Conservation (phyloP, 2,329 filamentous ascomycete species). For the Neonectria faginata region DNA sequence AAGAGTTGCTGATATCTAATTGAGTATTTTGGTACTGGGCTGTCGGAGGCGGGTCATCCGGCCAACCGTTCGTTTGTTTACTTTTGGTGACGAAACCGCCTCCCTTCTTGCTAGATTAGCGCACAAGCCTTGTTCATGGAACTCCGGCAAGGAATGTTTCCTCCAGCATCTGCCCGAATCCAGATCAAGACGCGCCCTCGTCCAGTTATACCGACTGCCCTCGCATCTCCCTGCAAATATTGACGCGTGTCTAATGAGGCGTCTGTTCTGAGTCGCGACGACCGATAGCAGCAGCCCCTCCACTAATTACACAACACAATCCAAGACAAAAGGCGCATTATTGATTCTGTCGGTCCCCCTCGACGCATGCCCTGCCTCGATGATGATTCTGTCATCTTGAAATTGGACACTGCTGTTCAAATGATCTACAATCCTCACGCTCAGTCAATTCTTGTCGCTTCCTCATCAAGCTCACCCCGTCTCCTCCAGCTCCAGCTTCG, state of each 20-base stretch:
- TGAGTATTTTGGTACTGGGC: neutral
- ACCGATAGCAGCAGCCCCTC: neutral
- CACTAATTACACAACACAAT: neutral
- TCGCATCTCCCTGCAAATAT: neutral
- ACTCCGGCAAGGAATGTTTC: conserved; percentile 1
- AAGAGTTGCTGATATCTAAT: neutral
- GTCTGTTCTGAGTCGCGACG: neutral
- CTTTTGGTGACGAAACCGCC: conserved; percentile 13
- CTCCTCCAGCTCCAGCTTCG: neutral
- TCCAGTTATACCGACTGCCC: neutral
- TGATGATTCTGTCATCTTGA: conserved; percentile 6
- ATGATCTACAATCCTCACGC: neutral
- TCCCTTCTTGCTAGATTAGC: conserved; percentile 6
- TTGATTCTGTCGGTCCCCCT: neutral
- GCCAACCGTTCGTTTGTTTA: conserved; percentile 27
- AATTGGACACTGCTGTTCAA: neutral
- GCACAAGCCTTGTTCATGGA: neutral
- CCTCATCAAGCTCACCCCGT: neutral
- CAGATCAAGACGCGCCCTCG: neutral
- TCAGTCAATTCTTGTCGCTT: neutral
- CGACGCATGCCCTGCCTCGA: neutral
- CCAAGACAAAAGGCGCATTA: conserved; percentile 2
- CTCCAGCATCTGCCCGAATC: neutral
- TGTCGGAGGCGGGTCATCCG: conserved; percentile 3
- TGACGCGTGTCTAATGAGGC: neutral